A percentile compares a stretch with the other conserved stretches of the same genome.
phyloP scores from a whole-genome alignment of 1,139 yeast genomes.

The Meyerozyma athensensis region DNA sequence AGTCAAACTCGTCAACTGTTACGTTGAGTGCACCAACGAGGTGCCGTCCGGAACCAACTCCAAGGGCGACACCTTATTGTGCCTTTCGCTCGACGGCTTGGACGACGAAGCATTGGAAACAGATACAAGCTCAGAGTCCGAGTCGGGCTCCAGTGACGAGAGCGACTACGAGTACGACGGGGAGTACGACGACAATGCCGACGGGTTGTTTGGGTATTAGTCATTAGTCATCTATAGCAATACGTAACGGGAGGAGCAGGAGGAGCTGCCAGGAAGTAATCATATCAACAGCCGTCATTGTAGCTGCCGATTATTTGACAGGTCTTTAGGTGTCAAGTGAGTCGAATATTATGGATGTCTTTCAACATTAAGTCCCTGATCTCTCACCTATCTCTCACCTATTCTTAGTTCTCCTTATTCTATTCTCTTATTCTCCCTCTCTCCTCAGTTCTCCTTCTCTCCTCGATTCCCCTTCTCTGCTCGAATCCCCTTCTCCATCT shows the following conservation, averaged over 20 bases:
- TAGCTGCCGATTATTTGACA: too few relatives aligned
- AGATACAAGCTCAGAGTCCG: conserved; percentile 21
- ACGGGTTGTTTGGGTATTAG: conserved; percentile 39
- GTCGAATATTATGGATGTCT: too few relatives aligned
- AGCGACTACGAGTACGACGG: conserved; percentile 23
- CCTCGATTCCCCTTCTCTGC: conserved; percentile 8
- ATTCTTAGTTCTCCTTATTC: conserved; percentile 7
- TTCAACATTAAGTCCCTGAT: too few relatives aligned
- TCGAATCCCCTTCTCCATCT: conserved; percentile 5
- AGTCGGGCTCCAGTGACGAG: conserved; percentile 20
- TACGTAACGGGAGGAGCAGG: not conserved
- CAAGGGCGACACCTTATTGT: conserved; percentile 80
- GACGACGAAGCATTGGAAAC: conserved; percentile 25
- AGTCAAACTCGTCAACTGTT: conserved; percentile 66
- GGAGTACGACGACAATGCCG: conserved; percentile 38
- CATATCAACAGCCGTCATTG: too few relatives aligned
- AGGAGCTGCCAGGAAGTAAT: too few relatives aligned
- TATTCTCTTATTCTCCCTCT: conserved; percentile 1
- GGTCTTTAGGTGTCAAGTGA: too few relatives aligned
- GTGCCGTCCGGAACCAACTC: conserved; percentile 59
- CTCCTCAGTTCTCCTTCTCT: conserved; percentile 9
- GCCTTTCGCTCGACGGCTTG: conserved; percentile 54
- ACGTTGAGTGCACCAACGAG: conserved; percentile 74
- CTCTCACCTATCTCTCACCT: too few relatives aligned
- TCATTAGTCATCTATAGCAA: not conserved